Base-by-base conservation (phyloP, 495 filamentous ascomycete genomes). In the Neurospora sublineolata region DNA sequence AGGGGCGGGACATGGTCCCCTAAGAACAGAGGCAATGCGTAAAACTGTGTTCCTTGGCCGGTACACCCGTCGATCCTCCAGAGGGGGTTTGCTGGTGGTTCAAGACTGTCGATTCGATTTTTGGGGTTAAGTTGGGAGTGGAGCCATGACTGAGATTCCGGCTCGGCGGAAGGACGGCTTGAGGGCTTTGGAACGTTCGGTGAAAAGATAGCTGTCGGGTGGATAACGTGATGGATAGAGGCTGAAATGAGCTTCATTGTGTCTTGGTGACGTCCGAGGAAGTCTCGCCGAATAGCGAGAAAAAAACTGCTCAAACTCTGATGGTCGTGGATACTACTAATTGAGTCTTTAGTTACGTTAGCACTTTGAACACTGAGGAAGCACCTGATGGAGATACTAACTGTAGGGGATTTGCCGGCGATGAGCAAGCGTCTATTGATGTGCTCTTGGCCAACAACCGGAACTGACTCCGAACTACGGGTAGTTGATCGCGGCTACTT, bases 41-140 rank as follows among this genome's bases (percentile, higher is more conserved):
- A 86, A 72, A 79, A 86, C 77, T 85, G 84, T 2, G 80, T 84
- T n/a, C 81, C 84, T 44, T 84, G 72, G 58, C 81, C 84, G 20
- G 83, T 81, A 69, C 84, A 83, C n/a, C 84, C 84, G 64, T 86
- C 83, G 46, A 86, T 78, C 30, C 82, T 77, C 83, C 83, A 86
- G 27, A 84, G 74, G 9, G 83, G 81, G 11, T 78, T 73, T 27
- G 69, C 69, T 16, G 77, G 82, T 23, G 75, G 73, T 3, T 83
- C 83, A 42, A 86, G 83, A 33, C 84, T 85, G 69, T 85, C 83
- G 73, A 85, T 82, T 44, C 84, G 82, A 67, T 86, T 86, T 72
- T 85, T 85, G 3, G 84, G 84, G 71, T 86, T 86, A 38, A 85
- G 74, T 64, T 82, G 79, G 14, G 83, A 84, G 7, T 71, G 69